Percentiles rank a stretch among this genome's conserved stretches.
phyloP scores from a whole-genome alignment of 352 stramenopile species.

The Phytophthora europaea region DNA sequence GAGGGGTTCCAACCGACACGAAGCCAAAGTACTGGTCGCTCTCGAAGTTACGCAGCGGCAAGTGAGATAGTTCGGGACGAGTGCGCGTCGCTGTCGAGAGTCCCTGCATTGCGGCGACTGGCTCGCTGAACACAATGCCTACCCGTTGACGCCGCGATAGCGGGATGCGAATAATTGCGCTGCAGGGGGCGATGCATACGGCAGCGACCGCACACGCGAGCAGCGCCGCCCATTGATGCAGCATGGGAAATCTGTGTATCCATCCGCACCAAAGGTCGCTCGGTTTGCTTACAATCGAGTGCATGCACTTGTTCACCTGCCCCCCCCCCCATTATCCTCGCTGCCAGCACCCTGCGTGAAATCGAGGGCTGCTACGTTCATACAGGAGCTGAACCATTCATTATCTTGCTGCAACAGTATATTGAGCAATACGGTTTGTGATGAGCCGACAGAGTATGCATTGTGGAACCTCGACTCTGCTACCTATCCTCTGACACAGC shows the following conservation, averaged over 20 bases:
- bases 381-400: too few species aligned
- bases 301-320: too few species aligned
- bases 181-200: neutral
- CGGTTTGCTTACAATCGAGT: neutral
- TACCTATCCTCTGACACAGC: too few species aligned
- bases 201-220: neutral
- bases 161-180: slow-evolving; percentile 6
- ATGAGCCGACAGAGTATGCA: too few species aligned
- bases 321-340: too few species aligned
- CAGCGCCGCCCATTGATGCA: neutral
- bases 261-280: slow-evolving; percentile 1
- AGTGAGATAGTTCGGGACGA: slow-evolving; percentile 7
- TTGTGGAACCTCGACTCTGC: too few species aligned
- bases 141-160: neutral
- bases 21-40: slow-evolving; percentile 42
- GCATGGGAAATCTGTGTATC: neutral
- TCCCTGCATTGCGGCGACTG: slow-evolving; percentile 3
- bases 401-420: too few species aligned
- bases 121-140: neutral
- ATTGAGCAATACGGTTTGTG: too few species aligned
- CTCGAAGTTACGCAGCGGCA: slow-evolving; percentile 37
- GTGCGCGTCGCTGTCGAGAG: neutral
- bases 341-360: too few species aligned
- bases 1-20: slow-evolving; percentile 42
- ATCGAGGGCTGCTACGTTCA: too few species aligned